Evolutionary conservation across 306 rosid genomes (phyloP).

Genomic region (Ormosia emarginata): DNA sequence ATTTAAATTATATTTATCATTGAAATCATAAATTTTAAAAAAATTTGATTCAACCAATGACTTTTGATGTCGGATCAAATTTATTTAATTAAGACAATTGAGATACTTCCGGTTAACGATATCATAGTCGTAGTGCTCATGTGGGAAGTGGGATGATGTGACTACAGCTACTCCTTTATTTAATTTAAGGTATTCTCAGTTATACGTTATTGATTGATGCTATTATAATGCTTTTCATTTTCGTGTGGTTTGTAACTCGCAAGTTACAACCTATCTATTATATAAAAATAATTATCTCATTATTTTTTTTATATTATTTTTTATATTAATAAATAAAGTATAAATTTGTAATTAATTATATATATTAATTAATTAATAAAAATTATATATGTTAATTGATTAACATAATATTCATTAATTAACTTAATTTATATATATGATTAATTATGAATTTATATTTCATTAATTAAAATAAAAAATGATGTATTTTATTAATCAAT

Average conservation of each 20-base stretch:
- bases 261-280: not conserved
- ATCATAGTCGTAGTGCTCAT: not conserved
- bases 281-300: too few relatives aligned
- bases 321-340: too few relatives aligned
- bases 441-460: too few relatives aligned
- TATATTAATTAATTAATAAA: too few relatives aligned
- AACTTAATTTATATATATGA: too few relatives aligned
- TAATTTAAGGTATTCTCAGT: not conserved
- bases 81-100: not conserved
- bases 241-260: not conserved
- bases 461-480: too few relatives aligned
- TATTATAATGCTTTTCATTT: not conserved
- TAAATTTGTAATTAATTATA: too few relatives aligned
- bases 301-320: too few relatives aligned
- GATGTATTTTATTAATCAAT: too few relatives aligned
- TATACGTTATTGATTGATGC: not conserved
- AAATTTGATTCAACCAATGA: not conserved
- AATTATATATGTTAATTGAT: too few relatives aligned
- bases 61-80: not conserved
- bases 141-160: conserved; percentile 3
- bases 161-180: not conserved
- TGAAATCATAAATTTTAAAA: not conserved
- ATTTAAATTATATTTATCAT: not conserved
- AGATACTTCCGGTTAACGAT: conserved; percentile 2
- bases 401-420: too few relatives aligned